Evolutionary conservation across 208 protist genomes (phyloP), one percentile per base, ranked within the genome.

Genomic region (Willaertia magna): DNA sequence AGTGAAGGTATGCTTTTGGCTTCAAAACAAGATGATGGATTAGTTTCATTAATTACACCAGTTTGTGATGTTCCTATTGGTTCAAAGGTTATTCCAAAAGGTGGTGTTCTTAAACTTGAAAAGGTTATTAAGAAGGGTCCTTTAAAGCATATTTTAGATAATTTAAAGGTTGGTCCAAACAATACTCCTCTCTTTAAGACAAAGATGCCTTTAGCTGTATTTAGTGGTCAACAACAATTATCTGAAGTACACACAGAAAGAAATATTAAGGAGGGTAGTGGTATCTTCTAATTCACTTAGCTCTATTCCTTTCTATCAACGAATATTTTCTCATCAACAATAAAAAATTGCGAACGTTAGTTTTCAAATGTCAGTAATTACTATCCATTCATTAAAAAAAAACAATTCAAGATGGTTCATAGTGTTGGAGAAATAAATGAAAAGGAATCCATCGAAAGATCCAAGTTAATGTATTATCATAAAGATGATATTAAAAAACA

Each of bases 1-100:
- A 67, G 48, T 67, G 79, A 84, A 67, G 79, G 48, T 40, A 84
- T 84, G 79, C 9, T 84, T n/a, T 47, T 84, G 20, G 39, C 79
- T 18, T 30, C 48, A 4, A 74, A 74, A 11, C 6, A n/a, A n/a
- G 18, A 43, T 30, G 30, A 43, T 34, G 49, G 49, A 74, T 7
- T 47, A 2, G 46, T 47, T 3, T 47, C 18, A 7, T 7, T 84
- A 1, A 7, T 84, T 0, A 20, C 1, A 46, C 39, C 48, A 74
- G 12, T 30, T 34, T 7, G 2, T 74, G 30, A n/a, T 14, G 11
- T 9, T n/a, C 30, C 12, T 20, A 6, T 47, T 47, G 79, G 79
- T 20, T 0, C 30, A 3, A 4, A 26, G 16, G 14, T 84, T 43
- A 22, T 39, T 26, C 79, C 79, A 84, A 67, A 84, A 39, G 79